Conservation (phyloP, 2,329 filamentous ascomycete genomes). For the Trichoderma polysporum region DNA sequence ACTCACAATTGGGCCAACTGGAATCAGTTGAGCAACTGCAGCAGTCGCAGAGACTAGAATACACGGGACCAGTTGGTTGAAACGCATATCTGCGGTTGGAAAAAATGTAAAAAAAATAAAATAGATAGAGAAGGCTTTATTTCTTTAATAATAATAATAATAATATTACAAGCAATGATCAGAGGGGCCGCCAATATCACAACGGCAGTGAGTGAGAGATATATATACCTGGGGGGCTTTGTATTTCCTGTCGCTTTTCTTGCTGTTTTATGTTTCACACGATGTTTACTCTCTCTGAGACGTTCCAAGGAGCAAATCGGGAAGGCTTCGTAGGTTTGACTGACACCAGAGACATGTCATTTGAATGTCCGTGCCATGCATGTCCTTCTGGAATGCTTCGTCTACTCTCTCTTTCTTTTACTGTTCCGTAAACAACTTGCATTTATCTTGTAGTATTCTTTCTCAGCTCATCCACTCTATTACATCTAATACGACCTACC, state of each 20-base stretch:
- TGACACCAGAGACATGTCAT: background rate
- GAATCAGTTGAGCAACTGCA: background rate
- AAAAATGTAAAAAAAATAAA: background rate
- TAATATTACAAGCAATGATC: too few species aligned
- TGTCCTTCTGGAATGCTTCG: background rate
- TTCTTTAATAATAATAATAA: background rate
- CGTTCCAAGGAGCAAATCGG: background rate
- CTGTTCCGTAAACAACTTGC: background rate
- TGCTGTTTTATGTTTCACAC: background rate
- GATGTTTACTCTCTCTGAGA: background rate
- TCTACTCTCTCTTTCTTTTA: background rate
- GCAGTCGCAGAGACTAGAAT: background rate
- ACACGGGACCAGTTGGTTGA: background rate
- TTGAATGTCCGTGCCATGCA: background rate
- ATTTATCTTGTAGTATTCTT: background rate
- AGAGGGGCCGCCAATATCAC: too few species aligned
- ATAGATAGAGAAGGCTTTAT: too few species aligned
- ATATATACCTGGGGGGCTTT: background rate
- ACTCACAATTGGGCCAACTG: background rate
- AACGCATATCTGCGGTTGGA: background rate
- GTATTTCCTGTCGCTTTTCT: background rate
- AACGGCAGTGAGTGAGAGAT: background rate
- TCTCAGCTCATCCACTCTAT: background rate
- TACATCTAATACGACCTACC: background rate
- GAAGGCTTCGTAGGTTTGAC: background rate